Evolutionary conservation across 495 filamentous ascomycete genomes (phyloP), one percentile per base, ranked within the genome.

Genomic region (Mycothermus thermophilus): DNA sequence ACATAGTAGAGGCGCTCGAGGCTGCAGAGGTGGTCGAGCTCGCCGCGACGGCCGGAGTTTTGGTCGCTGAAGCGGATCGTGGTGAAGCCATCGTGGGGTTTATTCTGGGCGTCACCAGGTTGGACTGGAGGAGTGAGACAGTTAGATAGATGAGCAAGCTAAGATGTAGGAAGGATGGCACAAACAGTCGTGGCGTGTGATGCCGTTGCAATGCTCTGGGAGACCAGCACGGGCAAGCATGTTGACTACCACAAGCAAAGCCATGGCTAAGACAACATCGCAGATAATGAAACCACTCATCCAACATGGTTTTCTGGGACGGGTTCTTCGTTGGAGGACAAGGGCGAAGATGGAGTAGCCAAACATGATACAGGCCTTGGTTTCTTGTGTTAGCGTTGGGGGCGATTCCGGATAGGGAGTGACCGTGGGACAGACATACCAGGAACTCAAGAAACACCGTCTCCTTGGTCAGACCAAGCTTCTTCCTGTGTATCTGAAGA

Each of bases 361-460:
- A 23, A 60, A 35, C 12, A 55, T 19, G 13, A 46, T 10, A 26
- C 51, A 54, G 9, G 44, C 46, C 59, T 63, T 32, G 18, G 4
- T 12, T 11, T 13, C 35, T 27, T 24, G 31, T 23, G 8, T 8
- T 25, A 12, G 28, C 27, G 13, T 31, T 25, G 22, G 18, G 24
- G 21, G 12, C 10, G n/a, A 34, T 25, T 6, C 6, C 6, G 22
- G 22, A 25, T 6, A 11, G 6, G 11, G 22, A 25, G 22, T 11
- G n/a, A n/a, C n/a, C 9, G 24, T 8, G 17, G 12, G 6, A 30
- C 26, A 30, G 12, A 38, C 54, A 40, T 51, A 63, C 58, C 49
- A 64, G 34, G 42, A 60, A 20, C 43, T 60, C 55, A 24, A 62
- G 40, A 6, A 44, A 34, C 15, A 50, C 32, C 48, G 60, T 55